Evolutionary conservation across 768 basidiomycete genomes (phyloP).

Genomic region (Leccinum ochraceum): DNA sequence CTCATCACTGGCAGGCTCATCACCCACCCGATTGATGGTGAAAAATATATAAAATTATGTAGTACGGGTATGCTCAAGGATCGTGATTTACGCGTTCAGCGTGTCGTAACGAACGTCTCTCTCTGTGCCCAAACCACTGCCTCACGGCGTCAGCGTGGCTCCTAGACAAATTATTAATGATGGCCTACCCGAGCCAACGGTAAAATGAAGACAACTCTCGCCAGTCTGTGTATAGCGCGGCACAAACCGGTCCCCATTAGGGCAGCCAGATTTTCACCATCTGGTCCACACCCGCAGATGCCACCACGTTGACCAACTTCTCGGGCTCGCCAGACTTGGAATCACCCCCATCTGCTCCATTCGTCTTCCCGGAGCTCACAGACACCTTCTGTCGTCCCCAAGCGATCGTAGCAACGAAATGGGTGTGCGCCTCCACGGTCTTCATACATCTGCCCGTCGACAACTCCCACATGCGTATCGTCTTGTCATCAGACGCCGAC

Average conservation of each 20-base stretch:
- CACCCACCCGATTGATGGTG: neutral
- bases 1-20: too few relatives aligned
- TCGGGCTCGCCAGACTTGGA: constrained; percentile 40
- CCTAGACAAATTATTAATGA: neutral
- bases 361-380: constrained; percentile 40
- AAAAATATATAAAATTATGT: constrained; percentile 32
- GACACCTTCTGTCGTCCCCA: constrained; percentile 69
- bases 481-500: constrained; percentile 93
- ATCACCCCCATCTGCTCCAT: constrained; percentile 37
- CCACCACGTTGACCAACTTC: constrained; percentile 68
- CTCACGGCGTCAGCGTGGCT: constrained; percentile 11
- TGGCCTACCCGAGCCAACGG: constrained; percentile 19
- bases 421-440: constrained; percentile 83
- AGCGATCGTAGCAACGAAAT: constrained; percentile 78
- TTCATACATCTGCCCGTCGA: constrained; percentile 83
- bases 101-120: constrained; percentile 30
- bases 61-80: constrained; percentile 40
- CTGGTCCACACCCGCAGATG: constrained; percentile 69
- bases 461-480: constrained; percentile 88
- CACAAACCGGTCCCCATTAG: constrained; percentile 30
- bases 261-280: constrained; percentile 66
- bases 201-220: constrained; percentile 17
- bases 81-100: constrained; percentile 30
- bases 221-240: constrained; percentile 13
- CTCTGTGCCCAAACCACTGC: constrained; percentile 8